Evolutionary conservation across 768 basidiomycete genomes (phyloP), one percentile per base, ranked within the genome.

Genomic region (Boletellus emodensis): DNA sequence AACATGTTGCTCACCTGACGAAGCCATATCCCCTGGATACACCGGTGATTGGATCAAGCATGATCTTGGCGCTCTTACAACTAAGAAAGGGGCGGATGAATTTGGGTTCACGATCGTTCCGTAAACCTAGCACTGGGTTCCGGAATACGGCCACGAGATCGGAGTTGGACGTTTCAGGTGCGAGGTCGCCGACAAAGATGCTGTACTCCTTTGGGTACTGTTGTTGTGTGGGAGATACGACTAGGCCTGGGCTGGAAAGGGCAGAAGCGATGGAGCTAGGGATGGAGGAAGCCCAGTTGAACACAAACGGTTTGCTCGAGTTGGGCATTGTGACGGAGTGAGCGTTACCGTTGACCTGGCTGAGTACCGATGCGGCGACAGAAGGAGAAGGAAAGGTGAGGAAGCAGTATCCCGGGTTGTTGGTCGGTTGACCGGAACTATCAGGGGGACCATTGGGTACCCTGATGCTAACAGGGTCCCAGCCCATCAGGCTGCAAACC

Each of bases 11-110:
- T 46, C 53, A 85, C 88, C 94, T 79, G 35, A 96, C 93, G 63
- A 95, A 95, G 26, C 93, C 93, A 67, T 94, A 95, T 4, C 93
- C 93, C 54, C 90, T 78, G 26, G 89, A 91, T 18, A 92, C 82
- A 15, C 92, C 92, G 5, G 91, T 92, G 18, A 86, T 80, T 2
- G 93, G 91, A 67, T 94, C 91, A 42, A 92, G 73, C 91, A 94
- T 94, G 57, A 92, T 95, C 74, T 93, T 94, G 28, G 94, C 94
- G 66, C 91, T 94, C 74, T 92, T 93, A 71, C 92, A 94, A 66
- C 90, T 94, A 34, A 82, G 70, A 71, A 95, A 96, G 3, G 91
- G 90, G 8, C 84, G 79, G 47, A 94, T 91, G 57, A 91, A 88
- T 66, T 90, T 89, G 17, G 91, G 90, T 65, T 89, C 89, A 50